A percentile compares a stretch with the other conserved stretches of the same genome.
phyloP scores from a whole-genome alignment of 2,329 filamentous ascomycete genomes.

The Cercospora beticola region DNA sequence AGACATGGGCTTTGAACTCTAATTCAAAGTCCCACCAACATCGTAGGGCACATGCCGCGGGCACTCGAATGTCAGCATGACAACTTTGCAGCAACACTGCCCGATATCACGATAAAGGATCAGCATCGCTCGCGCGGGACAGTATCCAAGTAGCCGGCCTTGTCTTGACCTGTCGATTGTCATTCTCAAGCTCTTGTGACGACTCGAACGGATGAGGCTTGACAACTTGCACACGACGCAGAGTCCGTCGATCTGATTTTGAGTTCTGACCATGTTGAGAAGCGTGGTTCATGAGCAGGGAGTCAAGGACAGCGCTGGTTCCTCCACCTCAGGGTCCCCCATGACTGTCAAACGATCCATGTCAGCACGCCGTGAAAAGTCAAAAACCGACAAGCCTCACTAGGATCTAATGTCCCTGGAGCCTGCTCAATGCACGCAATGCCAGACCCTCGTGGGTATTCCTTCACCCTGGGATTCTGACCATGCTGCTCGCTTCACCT shows the following conservation, averaged over 20 bases:
- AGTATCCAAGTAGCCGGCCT: neutral
- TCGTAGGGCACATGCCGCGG: neutral
- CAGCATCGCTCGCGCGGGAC: neutral
- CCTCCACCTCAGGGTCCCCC: neutral
- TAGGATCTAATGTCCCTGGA: neutral
- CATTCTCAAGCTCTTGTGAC: neutral
- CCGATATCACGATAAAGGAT: neutral
- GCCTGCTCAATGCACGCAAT: constrained; percentile 11
- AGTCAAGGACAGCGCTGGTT: neutral
- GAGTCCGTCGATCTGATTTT: neutral
- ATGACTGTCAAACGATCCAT: neutral
- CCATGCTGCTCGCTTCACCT: neutral
- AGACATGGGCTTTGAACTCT: constrained; percentile 1
- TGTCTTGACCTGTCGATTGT: neutral
- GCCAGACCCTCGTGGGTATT: neutral
- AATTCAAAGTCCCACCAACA: neutral
- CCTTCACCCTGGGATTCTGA: neutral
- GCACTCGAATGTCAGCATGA: neutral
- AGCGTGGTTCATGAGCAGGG: neutral
- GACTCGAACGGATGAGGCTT: neutral
- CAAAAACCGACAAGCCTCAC: constrained; percentile 10
- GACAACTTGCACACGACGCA: neutral
- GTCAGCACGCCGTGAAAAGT: constrained; percentile 6
- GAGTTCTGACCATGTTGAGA: neutral
- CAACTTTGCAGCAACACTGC: neutral